A percentile compares a stretch with the other conserved stretches of the same genome.
Evolutionary conservation across 2,329 filamentous ascomycete species (phyloP).

Genomic region (Aspergillus latus): DNA sequence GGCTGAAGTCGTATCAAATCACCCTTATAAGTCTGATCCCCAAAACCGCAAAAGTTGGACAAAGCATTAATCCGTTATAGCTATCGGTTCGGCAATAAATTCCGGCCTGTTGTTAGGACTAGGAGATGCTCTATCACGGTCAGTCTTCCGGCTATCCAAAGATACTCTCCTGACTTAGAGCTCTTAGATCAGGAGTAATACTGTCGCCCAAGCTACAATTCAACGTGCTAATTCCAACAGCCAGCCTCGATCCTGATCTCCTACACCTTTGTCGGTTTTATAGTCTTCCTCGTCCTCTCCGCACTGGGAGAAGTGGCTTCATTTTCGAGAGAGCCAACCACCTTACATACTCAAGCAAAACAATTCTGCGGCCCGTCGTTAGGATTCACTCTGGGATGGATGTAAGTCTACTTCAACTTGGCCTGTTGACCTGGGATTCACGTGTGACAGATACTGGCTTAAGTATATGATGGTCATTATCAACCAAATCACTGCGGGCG

Average conservation of each 20-base stretch:
- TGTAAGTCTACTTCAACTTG: slow-evolving; percentile 42
- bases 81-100: slow-evolving; percentile 33
- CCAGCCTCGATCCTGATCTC: slow-evolving; percentile 39
- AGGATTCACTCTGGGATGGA: slow-evolving; percentile 74
- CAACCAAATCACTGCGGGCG: slow-evolving; percentile 76
- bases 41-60: slow-evolving; percentile 1
- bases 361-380: slow-evolving; percentile 77
- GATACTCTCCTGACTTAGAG: background rate
- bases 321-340: slow-evolving; percentile 72
- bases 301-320: slow-evolving; percentile 78
- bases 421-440: background rate
- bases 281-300: slow-evolving; percentile 76
- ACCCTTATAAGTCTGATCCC: slow-evolving; percentile 18
- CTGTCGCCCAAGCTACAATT: background rate
- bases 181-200: slow-evolving; percentile 30
- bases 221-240: slow-evolving; percentile 18
- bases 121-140: slow-evolving; percentile 30
- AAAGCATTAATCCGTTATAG: slow-evolving; percentile 17
- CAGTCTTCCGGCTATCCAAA: slow-evolving; percentile 7
- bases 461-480: slow-evolving; percentile 83
- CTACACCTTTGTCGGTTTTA: slow-evolving; percentile 37
- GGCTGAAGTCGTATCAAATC: slow-evolving; percentile 16
- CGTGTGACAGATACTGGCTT: slow-evolving; percentile 52
- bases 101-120: slow-evolving; percentile 34
- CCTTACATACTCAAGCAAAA: slow-evolving; percentile 75